Evolutionary conservation across 2,329 filamentous ascomycete genomes (phyloP).

Genomic region (Lachnellula occidentalis): DNA sequence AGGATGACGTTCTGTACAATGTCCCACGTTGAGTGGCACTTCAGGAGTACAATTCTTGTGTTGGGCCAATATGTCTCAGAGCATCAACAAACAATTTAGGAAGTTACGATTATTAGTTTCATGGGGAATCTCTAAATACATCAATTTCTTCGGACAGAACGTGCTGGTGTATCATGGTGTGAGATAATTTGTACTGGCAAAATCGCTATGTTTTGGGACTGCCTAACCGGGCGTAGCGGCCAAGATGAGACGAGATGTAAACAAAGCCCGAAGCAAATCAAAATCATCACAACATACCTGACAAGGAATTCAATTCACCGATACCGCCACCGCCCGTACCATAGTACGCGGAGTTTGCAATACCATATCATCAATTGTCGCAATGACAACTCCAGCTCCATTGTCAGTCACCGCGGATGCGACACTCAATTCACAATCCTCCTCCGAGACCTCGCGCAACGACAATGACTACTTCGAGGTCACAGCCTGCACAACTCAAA

Average conservation of each 20-base stretch:
- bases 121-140: no score
- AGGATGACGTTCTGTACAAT: no score
- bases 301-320: not conserved
- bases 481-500: constrained; percentile 18
- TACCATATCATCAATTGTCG: constrained; percentile 13
- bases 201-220: constrained; percentile 1
- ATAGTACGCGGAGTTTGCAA: constrained; percentile 15
- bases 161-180: no score
- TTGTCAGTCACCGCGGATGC: constrained; percentile 15
- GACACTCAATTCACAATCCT: constrained; percentile 20
- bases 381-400: constrained; percentile 21
- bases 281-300: no score
- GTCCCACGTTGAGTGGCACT: no score
- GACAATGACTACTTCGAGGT: constrained; percentile 22
- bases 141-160: no score
- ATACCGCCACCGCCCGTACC: not conserved
- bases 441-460: constrained; percentile 9
- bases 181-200: no score
- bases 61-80: no score
- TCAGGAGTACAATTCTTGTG: no score
- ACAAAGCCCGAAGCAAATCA: not conserved
- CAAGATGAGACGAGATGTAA: not conserved
- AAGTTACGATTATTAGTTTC: no score
- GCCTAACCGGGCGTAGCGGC: not conserved
- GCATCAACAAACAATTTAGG: no score